Evolutionary conservation across 1,139 yeast species (phyloP), one percentile per base, ranked within the genome.

Genomic region (Saccharomyces hybrid): DNA sequence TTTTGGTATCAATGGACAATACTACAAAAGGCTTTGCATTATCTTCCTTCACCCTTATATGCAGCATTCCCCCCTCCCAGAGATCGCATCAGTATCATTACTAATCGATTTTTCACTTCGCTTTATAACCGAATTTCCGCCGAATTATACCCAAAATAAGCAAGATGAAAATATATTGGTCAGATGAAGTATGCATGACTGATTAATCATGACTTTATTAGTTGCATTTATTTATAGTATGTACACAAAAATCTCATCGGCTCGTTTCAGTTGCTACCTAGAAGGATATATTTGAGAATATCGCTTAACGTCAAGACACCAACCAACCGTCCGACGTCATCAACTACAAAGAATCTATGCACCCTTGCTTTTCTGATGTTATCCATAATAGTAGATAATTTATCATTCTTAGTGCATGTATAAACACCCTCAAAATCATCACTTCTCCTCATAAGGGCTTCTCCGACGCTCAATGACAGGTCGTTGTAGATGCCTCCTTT

Each of bases 341-440:
- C 97, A 30, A 95, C 97, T 47, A 95, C 93, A 69, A 91, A 89
- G 67, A 95, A 80, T 69, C 99, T 80, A 71, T 95, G 98, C 59
- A 93, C 79, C 62, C 98, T 81, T 44, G 96, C 85, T 64, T 91
- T 86, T 66, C 98, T 80, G 57, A 95, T 89, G 47, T 96, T 91
- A 68, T 93, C 97, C 85, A 93, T 81, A 57, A 95, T 88, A 14
- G 96, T 89, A 60, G 95, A 88, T 58, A 95, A 76, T 59, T 95
- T 79, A 70, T 95, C 99, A 62, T 84, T 80, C 61, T 84, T 78
- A 0, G 98, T 90, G 73, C 99, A 95, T 0, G 98, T 93, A 71
- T 91, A 91, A 14, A 95, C 99, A 56, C 99, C 99, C 71, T 93
- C 99, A 67, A 93, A 95, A 69, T 93, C 98, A 63, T 91, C 97